Percentiles rank a stretch among this genome's conserved stretches.
Evolutionary conservation across 495 filamentous ascomycete species (phyloP).

Genomic region (Neurospora tetrasperma): DNA sequence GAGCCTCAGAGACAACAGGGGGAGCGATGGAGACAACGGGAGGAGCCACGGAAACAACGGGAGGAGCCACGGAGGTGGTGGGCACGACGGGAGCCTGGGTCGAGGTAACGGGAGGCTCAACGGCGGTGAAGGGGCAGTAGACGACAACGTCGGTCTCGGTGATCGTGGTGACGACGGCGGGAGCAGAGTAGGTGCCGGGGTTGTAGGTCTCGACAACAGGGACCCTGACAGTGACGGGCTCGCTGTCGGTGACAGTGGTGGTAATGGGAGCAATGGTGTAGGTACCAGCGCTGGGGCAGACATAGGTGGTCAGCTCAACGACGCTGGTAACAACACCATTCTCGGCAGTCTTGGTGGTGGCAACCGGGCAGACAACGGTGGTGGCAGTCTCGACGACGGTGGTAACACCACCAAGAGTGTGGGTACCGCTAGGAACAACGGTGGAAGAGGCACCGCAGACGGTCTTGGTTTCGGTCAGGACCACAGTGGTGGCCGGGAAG

Average conservation of each 20-base stretch:
- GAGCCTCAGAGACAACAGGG: not conserved
- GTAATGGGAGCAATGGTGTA: slow-evolving; percentile 71
- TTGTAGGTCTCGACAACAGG: slow-evolving; percentile 54
- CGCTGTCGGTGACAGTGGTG: slow-evolving; percentile 40
- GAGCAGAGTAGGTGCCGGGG: slow-evolving; percentile 66
- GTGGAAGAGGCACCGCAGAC: slow-evolving; percentile 57
- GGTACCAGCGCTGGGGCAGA: slow-evolving; percentile 68
- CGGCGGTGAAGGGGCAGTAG: slow-evolving; percentile 58
- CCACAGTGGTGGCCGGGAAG: slow-evolving; percentile 66
- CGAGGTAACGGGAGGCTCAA: slow-evolving; percentile 15
- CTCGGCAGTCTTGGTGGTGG: slow-evolving; percentile 48
- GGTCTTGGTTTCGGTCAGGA: slow-evolving; percentile 53
- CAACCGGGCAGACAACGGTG: slow-evolving; percentile 64
- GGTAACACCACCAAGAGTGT: slow-evolving; percentile 69
- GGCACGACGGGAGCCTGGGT: not conserved
- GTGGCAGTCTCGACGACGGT: slow-evolving; percentile 61
- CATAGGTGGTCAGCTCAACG: slow-evolving; percentile 62
- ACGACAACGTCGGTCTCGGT: slow-evolving; percentile 58
- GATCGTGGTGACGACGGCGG: slow-evolving; percentile 55
- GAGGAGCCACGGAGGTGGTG: slow-evolving; percentile 9
- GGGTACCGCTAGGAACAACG: slow-evolving; percentile 50
- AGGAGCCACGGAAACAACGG: slow-evolving; percentile 5
- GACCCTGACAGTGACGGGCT: slow-evolving; percentile 49
- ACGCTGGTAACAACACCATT: slow-evolving; percentile 58
- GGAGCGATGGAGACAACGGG: not conserved